Base-by-base conservation (phyloP, 441 rosid genomes). In the Hura crepitans region DNA sequence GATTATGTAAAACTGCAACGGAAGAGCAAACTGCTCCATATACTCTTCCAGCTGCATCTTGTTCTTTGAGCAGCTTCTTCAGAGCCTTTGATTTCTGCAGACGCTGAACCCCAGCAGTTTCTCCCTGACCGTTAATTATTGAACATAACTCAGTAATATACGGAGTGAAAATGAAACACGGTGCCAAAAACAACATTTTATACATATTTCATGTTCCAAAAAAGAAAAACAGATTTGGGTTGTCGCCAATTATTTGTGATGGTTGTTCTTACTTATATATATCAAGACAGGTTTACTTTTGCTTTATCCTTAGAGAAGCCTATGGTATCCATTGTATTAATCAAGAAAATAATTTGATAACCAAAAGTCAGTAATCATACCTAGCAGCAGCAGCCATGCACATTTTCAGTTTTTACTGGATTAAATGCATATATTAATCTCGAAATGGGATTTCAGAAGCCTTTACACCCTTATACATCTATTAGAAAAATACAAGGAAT, bases 1-100 rank as follows among this genome's bases (percentile, higher is more conserved):
- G 89, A 75, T 65, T 85, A 50, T 82, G 86, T 43, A 95, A 81
- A 78, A 89, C 72, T 23, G 76, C 51, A 10, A 83, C 74, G 47
- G 97, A 89, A 65, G 97, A 83, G 85, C 81, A 84, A 68, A 89
- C 78, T 57, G 96, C 97, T 77, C 97, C 99, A 69, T 76, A 86
- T 35, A 87, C 75, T 82, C 90, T 80, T 73, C 93, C 92, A 42
- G 86, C 74, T 67, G 70, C 73, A 46, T 81, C 78, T 81, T 95
- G 97, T 77, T 92, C 96, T 81, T 82, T 84, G 50, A 95, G 96
- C 78, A 92, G 77, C 82, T 85, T 86, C 80, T 89, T 95, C 70
- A 95, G 83, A 82, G 82, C 75, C 79, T 82, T 82, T 35, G 96
- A 92, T 81, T 85, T 87, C 56, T 78, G 87, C 28, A 95, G 79